Base-by-base conservation (phyloP, 2,329 filamentous ascomycete species). In the Rutstroemia sp. region DNA sequence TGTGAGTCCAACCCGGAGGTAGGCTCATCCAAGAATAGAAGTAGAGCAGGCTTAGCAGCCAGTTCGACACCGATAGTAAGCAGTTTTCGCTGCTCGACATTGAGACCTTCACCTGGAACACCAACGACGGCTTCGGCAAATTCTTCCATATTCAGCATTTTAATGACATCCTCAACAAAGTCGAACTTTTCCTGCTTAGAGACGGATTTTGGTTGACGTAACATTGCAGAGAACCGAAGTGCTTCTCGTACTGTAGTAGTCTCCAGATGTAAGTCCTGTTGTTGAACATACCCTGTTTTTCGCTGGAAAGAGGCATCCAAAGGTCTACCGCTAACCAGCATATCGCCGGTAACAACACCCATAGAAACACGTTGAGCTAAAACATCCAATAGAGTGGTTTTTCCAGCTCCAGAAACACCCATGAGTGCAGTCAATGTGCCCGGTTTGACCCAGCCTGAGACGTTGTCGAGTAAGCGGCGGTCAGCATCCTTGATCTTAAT, bases 61-160 rank as follows among this genome's bases (percentile, higher is more conserved):
- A 97, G 80, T 70, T 97, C 92, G n/a, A 97, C 92, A 72, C 90
- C 92, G 61, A 97, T 96, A 0, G 92, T 96, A 5, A 96, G 79
- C 64, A 90, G 86, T 71, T 86, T 86, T 46, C 82, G 76, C 70
- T 86, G 83, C 64, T 86, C 83, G 8, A 85, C 82, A 67, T 89
- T 89, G 44, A 89, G 78, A 72, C 89, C 92, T 75, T 95, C 89
- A 57, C 92, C 92, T 2, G 89, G 89, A 45, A 95, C 82, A 47
- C 86, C 79, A 87, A 78, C 92, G 12, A 34, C 30, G 4, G 30
- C 30, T 12, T 34, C 30, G 8, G 82, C 81, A 56, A 84, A 86
- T 54, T 85, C 82, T 25, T 79, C 71, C 82, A 87, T 86, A 65
- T 82, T 78, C 19, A 87, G 73, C 74, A 87, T 80, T 17, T 66